Evolutionary conservation across 192 early-diverging fungal species (phyloP), one percentile per base, ranked within the genome.

Genomic region (Coemansia sp.): DNA sequence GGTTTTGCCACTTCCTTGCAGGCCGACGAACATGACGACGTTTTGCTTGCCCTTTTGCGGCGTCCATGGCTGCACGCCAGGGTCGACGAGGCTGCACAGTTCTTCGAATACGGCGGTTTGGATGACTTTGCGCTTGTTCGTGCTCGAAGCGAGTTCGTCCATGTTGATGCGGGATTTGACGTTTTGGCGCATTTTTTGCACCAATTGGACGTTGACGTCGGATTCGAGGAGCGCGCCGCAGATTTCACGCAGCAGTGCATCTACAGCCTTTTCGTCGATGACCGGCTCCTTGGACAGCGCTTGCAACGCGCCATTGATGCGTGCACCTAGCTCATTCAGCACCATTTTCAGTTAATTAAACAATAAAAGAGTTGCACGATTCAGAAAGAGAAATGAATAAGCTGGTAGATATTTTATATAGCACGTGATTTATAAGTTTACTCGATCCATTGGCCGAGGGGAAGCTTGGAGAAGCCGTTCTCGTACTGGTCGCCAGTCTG

Each of bases 1-100:
- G 18, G 96, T 98, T 64, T 98, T 98, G 52, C 96, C 96, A 55
- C 87, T 86, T 65, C 96, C 96, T 63, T 98, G 96, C 68, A 98
- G 75, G 62, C 96, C 96, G 24, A 98, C 96, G 87, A 98, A 96
- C 96, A 98, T 97, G 52, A 97, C 87, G 9, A 97, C 83, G 73
- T 94, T 96, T 23, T 85, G 54, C 68, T 87, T 88, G 18, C 90
- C 88, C 73, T 95, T 95, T 43, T 85, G 85, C 43, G 94, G 94
- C 66, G 85, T 88, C 77, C 88, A 95, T n/a, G 92, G 83, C 57
- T 94, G 89, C 14, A 88, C 88, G 45, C 90, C 89, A 1, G 94
- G 93, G 71, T 93, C 93, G 1, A 98, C 93, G 32, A 98, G 83
- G 12, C 84, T 66, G 41, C 85, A 88, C 32, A 98, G 86, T 69